Percentiles rank a stretch among this genome's conserved stretches.
Conservation (phyloP, 441 rosid genomes). For the Syzygium syzygioides region DNA sequence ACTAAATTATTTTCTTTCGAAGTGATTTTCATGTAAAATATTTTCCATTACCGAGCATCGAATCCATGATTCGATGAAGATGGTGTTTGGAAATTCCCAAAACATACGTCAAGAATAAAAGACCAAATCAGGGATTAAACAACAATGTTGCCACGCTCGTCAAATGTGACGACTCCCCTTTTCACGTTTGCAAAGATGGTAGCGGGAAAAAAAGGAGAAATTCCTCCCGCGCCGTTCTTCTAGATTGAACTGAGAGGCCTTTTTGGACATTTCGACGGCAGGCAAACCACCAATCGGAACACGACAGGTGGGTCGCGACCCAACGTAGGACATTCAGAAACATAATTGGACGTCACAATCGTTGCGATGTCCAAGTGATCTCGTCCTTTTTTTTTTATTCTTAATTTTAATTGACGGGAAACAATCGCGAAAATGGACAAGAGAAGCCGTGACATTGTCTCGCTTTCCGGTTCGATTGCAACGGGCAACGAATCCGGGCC, state of each 20-base stretch:
- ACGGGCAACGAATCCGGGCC: not conserved
- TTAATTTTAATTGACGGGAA: too few relatives aligned
- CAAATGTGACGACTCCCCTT: too few relatives aligned
- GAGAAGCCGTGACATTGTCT: not conserved
- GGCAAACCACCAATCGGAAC: rapidly evolving
- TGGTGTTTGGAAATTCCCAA: not conserved
- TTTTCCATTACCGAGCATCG: too few relatives aligned
- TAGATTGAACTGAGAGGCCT: not conserved
- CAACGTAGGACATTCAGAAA: not conserved
- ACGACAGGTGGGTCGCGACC: not conserved
- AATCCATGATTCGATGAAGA: too few relatives aligned
- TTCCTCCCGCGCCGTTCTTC: not conserved
- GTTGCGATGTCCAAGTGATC: not conserved
- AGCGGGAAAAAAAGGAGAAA: not conserved
- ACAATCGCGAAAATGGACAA: not conserved
- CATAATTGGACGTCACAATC: not conserved
- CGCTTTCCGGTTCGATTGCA: not conserved
- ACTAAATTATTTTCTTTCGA: not conserved
- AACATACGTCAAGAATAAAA: not conserved
- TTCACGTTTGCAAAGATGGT: not conserved
- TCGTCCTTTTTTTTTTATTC: too few relatives aligned
- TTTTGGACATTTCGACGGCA: not conserved
- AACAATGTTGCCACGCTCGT: not conserved
- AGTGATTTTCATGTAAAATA: too few relatives aligned
- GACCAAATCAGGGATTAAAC: not conserved